A percentile compares a stretch with the other conserved stretches of the same genome.
Evolutionary conservation across 441 rosid genomes (phyloP).

Genomic region (Melastoma candidum): DNA sequence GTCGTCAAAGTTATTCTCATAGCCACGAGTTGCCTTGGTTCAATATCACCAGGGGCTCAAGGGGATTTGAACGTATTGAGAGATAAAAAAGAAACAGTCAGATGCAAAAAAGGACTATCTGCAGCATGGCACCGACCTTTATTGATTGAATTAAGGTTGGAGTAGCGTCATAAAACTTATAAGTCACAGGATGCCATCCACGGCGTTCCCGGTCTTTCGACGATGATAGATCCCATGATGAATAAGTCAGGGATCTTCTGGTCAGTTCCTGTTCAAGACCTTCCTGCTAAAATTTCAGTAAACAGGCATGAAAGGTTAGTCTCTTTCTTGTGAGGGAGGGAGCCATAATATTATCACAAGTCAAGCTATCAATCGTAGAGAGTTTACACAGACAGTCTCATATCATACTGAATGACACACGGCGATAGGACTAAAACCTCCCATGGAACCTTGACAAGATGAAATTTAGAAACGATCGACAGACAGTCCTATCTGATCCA

Average conservation of each 20-base stretch:
- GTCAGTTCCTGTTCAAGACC: constrained; percentile 78
- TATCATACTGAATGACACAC: too few species aligned
- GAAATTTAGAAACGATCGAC: too few species aligned
- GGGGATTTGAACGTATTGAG: background rate
- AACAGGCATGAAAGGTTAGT: background rate
- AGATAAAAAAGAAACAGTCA: background rate
- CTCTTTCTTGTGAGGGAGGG: too few species aligned
- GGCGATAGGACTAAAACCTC: too few species aligned
- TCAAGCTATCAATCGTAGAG: too few species aligned
- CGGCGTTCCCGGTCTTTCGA: constrained; percentile 78
- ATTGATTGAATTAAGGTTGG: constrained; percentile 59
- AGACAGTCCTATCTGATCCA: too few species aligned
- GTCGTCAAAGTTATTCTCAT: background rate
- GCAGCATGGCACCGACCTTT: constrained; percentile 34
- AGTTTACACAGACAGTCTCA: too few species aligned
- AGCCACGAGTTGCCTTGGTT: background rate
- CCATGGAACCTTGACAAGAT: too few species aligned
- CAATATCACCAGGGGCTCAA: background rate
- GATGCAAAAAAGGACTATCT: background rate
- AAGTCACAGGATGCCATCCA: constrained; percentile 95
- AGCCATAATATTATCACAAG: too few species aligned
- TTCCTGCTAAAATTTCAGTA: constrained; percentile 48
- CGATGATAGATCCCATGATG: constrained; percentile 88
- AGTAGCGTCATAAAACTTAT: constrained; percentile 87
- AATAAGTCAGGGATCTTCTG: constrained; percentile 77